Conservation (phyloP, 78 protist genomes). For the Dictyostelium capitatum region DNA sequence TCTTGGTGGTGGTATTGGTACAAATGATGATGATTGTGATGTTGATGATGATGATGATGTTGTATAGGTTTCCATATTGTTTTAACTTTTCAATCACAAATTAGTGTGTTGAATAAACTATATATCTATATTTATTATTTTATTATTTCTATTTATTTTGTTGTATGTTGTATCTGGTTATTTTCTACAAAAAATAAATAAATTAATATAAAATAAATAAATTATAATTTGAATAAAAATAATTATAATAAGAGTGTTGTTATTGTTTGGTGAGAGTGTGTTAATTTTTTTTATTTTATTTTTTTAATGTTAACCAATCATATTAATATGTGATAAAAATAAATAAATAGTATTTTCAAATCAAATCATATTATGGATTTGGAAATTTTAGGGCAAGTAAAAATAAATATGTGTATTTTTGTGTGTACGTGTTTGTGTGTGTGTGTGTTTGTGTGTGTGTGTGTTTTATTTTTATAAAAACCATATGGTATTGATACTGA, state of each 20-base stretch:
- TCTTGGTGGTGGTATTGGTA: constrained; percentile 12
- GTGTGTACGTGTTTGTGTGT: no score
- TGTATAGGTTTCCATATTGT: background rate
- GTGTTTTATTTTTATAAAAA: background rate
- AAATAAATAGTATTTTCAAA: no score
- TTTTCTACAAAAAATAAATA: background rate
- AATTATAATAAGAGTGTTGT: background rate
- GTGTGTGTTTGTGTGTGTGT: no score
- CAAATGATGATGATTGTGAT: background rate
- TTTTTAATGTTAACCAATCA: background rate
- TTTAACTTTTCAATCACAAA: constrained; percentile 25
- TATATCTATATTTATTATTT: no score
- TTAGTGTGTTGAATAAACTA: constrained; percentile 21
- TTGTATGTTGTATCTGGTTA: no score
- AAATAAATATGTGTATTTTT: background rate
- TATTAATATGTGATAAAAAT: no score
- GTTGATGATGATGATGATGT: background rate
- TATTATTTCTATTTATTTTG: no score
- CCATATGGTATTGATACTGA: background rate
- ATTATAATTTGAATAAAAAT: background rate
- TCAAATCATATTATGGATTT: background rate
- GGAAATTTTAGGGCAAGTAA: constrained; percentile 3
- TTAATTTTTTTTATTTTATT: background rate
- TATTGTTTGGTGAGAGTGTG: background rate
- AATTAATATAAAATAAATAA: constrained; percentile 7